Conservation (phyloP, 352 stramenopile species). For the Phytophthora macrochlamydospora region DNA sequence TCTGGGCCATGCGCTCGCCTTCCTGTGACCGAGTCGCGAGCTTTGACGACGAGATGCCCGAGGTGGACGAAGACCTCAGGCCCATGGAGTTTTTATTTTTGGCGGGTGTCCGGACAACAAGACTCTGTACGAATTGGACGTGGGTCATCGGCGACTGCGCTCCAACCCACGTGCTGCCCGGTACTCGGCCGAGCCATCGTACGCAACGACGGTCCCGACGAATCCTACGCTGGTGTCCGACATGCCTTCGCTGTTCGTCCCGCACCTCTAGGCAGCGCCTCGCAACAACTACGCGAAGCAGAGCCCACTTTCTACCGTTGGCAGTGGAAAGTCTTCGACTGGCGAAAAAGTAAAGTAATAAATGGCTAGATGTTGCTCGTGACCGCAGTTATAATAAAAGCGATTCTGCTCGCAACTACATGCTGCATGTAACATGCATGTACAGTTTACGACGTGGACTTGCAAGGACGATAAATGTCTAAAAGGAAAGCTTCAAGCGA, state of each 20-base stretch:
- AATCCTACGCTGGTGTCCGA: constrained; percentile 50
- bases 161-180: constrained; percentile 10
- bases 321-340: neutral
- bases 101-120: constrained; percentile 41
- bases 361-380: neutral
- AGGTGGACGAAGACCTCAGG: constrained; percentile 13
- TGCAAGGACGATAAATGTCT: too few species aligned
- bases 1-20: constrained; percentile 21
- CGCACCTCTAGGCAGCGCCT: constrained; percentile 19
- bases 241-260: constrained; percentile 47
- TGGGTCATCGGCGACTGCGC: constrained; percentile 23
- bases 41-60: constrained; percentile 4
- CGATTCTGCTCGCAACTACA: too few species aligned
- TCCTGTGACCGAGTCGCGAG: constrained; percentile 1
- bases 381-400: too few species aligned
- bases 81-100: constrained; percentile 72
- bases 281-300: neutral
- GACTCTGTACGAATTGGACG: constrained; percentile 38
- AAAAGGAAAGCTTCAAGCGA: too few species aligned
- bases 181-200: constrained; percentile 19
- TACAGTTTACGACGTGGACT: too few species aligned
- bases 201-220: constrained; percentile 35
- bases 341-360: neutral
- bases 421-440: too few species aligned
- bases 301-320: neutral